Conservation (phyloP, 2,329 filamentous ascomycete species). For the Lachnellula willkommii region DNA sequence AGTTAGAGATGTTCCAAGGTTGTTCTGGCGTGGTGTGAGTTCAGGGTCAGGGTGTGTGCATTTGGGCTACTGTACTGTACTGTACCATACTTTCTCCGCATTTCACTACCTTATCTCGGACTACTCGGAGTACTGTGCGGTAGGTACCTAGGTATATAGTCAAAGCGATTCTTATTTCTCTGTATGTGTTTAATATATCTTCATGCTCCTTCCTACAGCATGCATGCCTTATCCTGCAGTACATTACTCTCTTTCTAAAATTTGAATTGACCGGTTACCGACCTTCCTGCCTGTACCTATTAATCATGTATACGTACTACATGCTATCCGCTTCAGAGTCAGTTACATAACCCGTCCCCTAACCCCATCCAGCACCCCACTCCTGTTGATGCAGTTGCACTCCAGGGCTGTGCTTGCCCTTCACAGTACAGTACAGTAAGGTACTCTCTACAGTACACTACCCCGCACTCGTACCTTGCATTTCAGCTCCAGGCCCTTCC, state of each 20-base stretch:
- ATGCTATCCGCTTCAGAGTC: not conserved
- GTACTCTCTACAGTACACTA: not conserved
- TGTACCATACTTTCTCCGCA: not conserved
- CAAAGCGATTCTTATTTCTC: no score
- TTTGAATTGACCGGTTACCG: no score
- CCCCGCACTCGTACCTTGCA: slow-evolving; percentile 5
- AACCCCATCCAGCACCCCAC: not conserved
- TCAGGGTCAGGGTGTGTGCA: not conserved
- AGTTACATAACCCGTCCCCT: not conserved
- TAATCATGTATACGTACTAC: no score
- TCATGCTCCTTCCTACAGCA: no score
- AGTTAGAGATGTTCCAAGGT: not conserved
- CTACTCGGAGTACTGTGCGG: not conserved
- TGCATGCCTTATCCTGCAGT: no score
- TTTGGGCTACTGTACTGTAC: not conserved
- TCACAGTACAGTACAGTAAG: not conserved
- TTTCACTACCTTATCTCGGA: not conserved
- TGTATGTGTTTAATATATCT: no score
- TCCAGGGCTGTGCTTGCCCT: no score
- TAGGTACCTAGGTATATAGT: no score
- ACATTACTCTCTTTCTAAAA: no score
- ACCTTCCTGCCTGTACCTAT: no score
- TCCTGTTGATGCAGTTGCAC: not conserved
- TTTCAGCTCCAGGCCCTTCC: not conserved
- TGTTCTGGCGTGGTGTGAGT: not conserved